Evolutionary conservation across 2,329 filamentous ascomycete species (phyloP).

Genomic region (Bertia moriformis): DNA sequence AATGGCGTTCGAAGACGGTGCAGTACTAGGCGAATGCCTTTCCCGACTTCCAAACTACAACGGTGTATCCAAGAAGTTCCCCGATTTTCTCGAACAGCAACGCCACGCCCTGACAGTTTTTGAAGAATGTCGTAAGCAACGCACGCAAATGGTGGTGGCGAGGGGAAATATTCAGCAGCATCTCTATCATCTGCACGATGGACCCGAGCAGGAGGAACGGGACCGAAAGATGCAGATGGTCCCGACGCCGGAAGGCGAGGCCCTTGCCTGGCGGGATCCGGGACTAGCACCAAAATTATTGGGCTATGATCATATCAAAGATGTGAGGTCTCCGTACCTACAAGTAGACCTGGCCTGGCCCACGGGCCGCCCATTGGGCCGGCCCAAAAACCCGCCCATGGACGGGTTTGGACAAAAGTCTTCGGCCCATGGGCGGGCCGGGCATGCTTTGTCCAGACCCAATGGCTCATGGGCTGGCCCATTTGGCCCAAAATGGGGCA

Average conservation of each 20-base stretch:
- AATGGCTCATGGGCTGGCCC: too few relatives aligned
- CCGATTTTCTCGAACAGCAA: conserved; percentile 8
- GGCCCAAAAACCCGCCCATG: too few relatives aligned
- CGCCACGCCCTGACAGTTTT: conserved; percentile 17
- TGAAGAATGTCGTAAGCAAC: conserved; percentile 28
- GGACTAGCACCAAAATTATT: conserved; percentile 17
- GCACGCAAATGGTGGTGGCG: conserved; percentile 31
- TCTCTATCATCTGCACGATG: conserved; percentile 35
- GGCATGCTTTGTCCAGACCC: too few relatives aligned
- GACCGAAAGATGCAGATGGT: conserved; percentile 22
- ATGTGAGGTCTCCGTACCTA: too few relatives aligned
- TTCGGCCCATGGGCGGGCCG: too few relatives aligned
- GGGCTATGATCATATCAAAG: conserved; percentile 19
- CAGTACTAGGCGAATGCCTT: conserved; percentile 39
- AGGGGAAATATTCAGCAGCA: conserved; percentile 32
- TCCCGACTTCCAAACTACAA: conserved; percentile 16
- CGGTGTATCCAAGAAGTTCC: not conserved
- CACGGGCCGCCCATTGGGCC: too few relatives aligned
- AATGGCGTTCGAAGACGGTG: conserved; percentile 46
- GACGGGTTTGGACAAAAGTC: too few relatives aligned
- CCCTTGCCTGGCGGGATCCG: conserved; percentile 21
- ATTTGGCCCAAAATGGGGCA: too few relatives aligned
- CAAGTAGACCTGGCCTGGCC: too few relatives aligned
- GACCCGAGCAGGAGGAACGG: conserved; percentile 27
- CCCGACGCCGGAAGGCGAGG: conserved; percentile 19